A percentile compares a stretch with the other conserved stretches of the same genome.
Conservation (phyloP, 768 basidiomycete species). For the Agaricus subrufescens region DNA sequence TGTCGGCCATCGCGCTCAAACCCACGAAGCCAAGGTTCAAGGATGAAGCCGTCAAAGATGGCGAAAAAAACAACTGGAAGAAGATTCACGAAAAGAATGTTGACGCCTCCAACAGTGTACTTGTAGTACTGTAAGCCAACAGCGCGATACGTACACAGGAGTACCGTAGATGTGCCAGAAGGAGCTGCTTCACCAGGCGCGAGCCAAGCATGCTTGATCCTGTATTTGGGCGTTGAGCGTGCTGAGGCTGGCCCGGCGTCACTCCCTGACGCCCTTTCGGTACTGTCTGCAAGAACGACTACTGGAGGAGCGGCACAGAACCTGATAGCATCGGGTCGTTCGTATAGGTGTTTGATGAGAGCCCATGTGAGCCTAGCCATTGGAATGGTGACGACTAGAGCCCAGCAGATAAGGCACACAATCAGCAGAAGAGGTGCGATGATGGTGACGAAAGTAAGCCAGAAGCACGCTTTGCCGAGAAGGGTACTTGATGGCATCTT, state of each 20-base stretch:
- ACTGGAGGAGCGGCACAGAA: constrained; percentile 86
- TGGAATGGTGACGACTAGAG: constrained; percentile 89
- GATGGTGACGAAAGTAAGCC: constrained; percentile 68
- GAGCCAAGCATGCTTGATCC: constrained; percentile 69
- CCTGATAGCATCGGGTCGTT: constrained; percentile 78
- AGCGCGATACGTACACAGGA: constrained; percentile 93
- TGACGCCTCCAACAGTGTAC: constrained; percentile 97
- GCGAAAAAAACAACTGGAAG: constrained; percentile 92
- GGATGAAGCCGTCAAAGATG: constrained; percentile 87
- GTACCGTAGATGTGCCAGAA: constrained; percentile 75
- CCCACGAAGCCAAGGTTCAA: constrained; percentile 68
- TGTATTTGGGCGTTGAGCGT: constrained; percentile 35
- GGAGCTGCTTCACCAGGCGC: constrained; percentile 90
- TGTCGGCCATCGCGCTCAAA: constrained; percentile 47
- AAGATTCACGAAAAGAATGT: constrained; percentile 97
- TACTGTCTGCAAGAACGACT: constrained; percentile 44
- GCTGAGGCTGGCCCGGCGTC: constrained; percentile 18
- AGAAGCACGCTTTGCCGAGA: constrained; percentile 77
- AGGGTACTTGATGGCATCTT: constrained; percentile 35
- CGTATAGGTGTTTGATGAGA: constrained; percentile 77
- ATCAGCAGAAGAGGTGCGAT: constrained; percentile 87
- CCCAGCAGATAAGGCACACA: constrained; percentile 92
- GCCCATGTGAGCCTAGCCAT: constrained; percentile 99
- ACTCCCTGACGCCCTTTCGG: constrained; percentile 14
- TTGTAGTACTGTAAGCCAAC: constrained; percentile 93